Percentiles rank a stretch among this genome's conserved stretches.
Evolutionary conservation across 208 protist genomes (phyloP).

Genomic region (Trichomonas gallinae): DNA sequence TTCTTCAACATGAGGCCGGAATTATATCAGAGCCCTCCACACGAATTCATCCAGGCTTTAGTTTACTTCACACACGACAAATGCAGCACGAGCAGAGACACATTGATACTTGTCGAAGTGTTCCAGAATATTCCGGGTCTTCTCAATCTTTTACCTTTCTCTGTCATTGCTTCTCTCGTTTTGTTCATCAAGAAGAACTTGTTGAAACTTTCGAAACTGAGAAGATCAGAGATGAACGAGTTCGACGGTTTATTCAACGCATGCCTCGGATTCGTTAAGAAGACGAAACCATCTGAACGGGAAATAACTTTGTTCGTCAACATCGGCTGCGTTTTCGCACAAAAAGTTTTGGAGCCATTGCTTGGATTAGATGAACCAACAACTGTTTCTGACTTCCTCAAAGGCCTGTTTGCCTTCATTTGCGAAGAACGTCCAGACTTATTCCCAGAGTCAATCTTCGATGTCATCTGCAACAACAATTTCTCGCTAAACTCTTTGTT

Average conservation of each 20-base stretch:
- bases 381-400: neutral
- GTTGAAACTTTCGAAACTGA: neutral
- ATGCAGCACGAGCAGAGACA: neutral
- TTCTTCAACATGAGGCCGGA: neutral
- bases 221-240: neutral
- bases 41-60: neutral
- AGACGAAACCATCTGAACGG: neutral
- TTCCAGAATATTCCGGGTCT: neutral
- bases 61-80: neutral
- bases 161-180: neutral
- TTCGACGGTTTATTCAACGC: neutral
- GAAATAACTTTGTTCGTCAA: neutral
- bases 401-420: neutral
- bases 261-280: neutral
- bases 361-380: too few relatives aligned
- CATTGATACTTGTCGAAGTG: neutral
- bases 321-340: neutral
- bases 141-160: neutral
- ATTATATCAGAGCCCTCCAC: neutral
- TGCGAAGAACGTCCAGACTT: neutral
- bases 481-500: neutral
- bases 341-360: neutral
- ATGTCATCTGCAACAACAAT: neutral
- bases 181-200: neutral
- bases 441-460: neutral